phyloP scores from a whole-genome alignment of 2,329 filamentous ascomycete species.

The Claviceps spartinae region DNA sequence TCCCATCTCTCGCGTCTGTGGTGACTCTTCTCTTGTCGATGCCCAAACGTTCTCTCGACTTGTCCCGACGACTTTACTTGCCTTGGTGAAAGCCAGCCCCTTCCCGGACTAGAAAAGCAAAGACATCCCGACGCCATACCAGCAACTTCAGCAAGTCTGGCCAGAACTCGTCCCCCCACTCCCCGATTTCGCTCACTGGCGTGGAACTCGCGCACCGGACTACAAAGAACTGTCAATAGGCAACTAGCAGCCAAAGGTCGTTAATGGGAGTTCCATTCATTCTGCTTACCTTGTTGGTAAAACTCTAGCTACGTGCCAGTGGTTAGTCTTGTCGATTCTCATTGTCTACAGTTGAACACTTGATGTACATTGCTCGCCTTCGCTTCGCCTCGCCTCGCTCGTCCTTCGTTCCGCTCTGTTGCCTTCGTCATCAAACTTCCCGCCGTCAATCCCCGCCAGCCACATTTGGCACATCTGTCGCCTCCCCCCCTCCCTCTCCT shows the following conservation, averaged over 20 bases:
- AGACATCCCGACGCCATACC: no score
- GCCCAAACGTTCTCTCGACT: no score
- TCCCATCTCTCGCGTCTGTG: no score
- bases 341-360: slow-evolving; percentile 2
- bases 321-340: slow-evolving; percentile 5
- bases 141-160: no score
- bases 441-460: background rate
- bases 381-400: background rate
- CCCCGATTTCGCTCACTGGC: background rate
- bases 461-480: background rate
- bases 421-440: background rate
- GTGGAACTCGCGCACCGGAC: no score
- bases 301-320: slow-evolving; percentile 1
- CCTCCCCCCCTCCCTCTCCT: background rate
- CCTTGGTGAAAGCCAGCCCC: no score
- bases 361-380: background rate
- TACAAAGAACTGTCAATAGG: background rate
- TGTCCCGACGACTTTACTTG: no score
- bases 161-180: no score
- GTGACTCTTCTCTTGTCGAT: no score
- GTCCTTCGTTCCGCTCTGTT: background rate
- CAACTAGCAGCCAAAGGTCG: slow-evolving; percentile 1
- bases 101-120: no score
- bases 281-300: background rate
- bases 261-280: background rate